Conservation (phyloP, 352 stramenopile species). For the Phytopythium delawarense region DNA sequence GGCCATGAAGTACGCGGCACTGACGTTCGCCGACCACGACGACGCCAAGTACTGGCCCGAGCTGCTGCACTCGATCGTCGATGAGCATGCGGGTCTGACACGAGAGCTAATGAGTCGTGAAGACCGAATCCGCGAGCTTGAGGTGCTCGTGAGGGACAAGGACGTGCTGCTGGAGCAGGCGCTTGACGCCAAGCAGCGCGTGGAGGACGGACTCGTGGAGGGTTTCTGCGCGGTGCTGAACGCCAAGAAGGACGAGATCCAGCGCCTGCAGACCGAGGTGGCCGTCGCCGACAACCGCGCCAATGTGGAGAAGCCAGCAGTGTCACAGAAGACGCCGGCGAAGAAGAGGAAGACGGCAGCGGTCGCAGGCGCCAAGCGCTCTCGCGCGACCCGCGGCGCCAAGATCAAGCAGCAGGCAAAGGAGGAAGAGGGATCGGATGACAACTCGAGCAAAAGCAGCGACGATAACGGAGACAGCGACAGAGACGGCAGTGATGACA, state of each 20-base stretch:
- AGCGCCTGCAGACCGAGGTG: conserved; percentile 32
- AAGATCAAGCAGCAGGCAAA: conserved; percentile 25
- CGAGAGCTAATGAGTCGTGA: conserved; percentile 14
- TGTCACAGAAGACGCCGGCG: not conserved
- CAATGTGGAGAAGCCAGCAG: no score
- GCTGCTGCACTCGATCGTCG: conserved; percentile 30
- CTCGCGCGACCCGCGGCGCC: conserved; percentile 13
- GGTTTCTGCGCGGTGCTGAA: conserved; percentile 54
- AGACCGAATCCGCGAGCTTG: conserved; percentile 22
- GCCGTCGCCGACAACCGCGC: conserved; percentile 7
- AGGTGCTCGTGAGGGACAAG: conserved; percentile 35
- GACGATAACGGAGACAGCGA: conserved; percentile 11
- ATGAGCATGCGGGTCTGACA: conserved; percentile 4
- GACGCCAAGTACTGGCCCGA: conserved; percentile 18
- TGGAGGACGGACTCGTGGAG: conserved; percentile 35
- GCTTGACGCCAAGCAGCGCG: conserved; percentile 34
- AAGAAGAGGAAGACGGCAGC: conserved; percentile 14
- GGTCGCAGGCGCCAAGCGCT: conserved; percentile 5
- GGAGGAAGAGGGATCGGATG: conserved; percentile 14
- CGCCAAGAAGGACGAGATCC: conserved; percentile 60
- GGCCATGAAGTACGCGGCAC: conserved; percentile 48
- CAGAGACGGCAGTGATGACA: conserved; percentile 16
- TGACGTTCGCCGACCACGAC: conserved; percentile 19
- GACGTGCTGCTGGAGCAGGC: conserved; percentile 38
- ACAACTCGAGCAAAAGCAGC: not conserved